phyloP scores from a whole-genome alignment of 208 protist genomes.

The Zelonia costaricensis region DNA sequence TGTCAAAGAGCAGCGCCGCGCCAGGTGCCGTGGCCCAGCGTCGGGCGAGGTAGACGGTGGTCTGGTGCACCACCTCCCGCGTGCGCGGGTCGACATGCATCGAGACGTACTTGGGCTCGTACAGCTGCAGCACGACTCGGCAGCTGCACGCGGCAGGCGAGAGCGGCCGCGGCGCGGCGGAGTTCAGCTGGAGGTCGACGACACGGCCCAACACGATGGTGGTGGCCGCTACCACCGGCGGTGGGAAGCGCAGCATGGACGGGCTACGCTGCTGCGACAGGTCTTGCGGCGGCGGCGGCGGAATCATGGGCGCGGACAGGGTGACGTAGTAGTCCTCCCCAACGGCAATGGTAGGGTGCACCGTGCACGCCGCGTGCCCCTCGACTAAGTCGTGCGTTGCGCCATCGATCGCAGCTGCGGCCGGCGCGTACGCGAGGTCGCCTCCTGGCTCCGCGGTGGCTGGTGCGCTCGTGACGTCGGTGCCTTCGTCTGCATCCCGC shows the following conservation, averaged over 20 bases:
- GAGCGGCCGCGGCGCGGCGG: neutral
- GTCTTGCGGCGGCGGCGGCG: neutral
- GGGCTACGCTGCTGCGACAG: neutral
- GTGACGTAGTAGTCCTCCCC: conserved; percentile 78
- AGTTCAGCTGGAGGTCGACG: conserved; percentile 16
- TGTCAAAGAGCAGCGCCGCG: conserved; percentile 53
- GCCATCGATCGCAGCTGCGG: too few species aligned
- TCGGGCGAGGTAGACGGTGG: conserved; percentile 37
- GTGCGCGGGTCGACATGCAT: conserved; percentile 49
- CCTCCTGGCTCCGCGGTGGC: too few species aligned
- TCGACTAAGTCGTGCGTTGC: too few species aligned
- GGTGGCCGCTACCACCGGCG: conserved; percentile 3
- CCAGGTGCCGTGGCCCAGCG: conserved; percentile 25
- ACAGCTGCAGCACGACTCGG: conserved; percentile 48
- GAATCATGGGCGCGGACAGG: conserved; percentile 11
- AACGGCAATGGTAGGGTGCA: conserved; percentile 26
- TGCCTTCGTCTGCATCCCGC: too few species aligned
- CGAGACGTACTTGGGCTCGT: conserved; percentile 37
- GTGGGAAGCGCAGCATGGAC: neutral
- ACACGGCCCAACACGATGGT: conserved; percentile 55
- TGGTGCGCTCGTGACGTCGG: neutral
- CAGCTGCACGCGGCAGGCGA: conserved; percentile 5
- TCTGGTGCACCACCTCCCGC: conserved; percentile 44
- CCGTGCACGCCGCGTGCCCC: conserved; percentile 4
- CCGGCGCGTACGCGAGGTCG: too few species aligned